A percentile compares a stretch with the other conserved stretches of the same genome.
Conservation (phyloP, 176 grass and related monocot genomes). For the Echinochloa phyllopogon region DNA sequence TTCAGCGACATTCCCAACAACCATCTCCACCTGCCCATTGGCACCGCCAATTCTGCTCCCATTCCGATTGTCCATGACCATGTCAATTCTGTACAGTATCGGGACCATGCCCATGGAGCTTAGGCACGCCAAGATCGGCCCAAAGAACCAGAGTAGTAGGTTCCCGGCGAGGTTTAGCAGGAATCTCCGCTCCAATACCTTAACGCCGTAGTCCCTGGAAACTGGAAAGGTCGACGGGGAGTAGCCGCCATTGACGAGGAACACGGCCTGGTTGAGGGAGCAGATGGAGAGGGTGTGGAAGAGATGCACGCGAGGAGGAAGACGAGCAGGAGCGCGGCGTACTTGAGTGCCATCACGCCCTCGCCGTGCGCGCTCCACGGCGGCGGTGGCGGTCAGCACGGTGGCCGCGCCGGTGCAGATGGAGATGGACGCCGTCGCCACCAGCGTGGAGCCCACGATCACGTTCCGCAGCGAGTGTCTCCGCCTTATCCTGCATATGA, state of each 20-base stretch:
- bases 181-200: constrained; percentile 57
- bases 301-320: constrained; percentile 88
- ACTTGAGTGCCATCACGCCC: constrained; percentile 65
- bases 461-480: constrained; percentile 84
- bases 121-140: constrained; percentile 62
- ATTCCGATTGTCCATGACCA: too few species aligned
- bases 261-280: constrained; percentile 66
- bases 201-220: constrained; percentile 51
- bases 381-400: constrained; percentile 83
- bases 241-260: constrained; percentile 76
- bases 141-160: constrained; percentile 78
- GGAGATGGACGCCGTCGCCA: constrained; percentile 70
- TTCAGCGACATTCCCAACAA: too few species aligned
- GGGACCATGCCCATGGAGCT: constrained; percentile 58
- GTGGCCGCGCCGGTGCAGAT: constrained; percentile 72
- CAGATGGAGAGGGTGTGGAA: constrained; percentile 75
- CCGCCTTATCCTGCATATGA: too few species aligned
- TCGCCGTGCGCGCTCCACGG: constrained; percentile 74
- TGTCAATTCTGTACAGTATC: neutral
- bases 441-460: constrained; percentile 77
- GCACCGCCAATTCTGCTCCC: too few species aligned
- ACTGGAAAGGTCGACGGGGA: constrained; percentile 21
- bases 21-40: too few species aligned
- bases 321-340: constrained; percentile 49
- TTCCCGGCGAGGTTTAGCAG: constrained; percentile 67